Evolutionary conservation across 2,329 filamentous ascomycete species (phyloP).

Genomic region (Epichloe coenophiala): DNA sequence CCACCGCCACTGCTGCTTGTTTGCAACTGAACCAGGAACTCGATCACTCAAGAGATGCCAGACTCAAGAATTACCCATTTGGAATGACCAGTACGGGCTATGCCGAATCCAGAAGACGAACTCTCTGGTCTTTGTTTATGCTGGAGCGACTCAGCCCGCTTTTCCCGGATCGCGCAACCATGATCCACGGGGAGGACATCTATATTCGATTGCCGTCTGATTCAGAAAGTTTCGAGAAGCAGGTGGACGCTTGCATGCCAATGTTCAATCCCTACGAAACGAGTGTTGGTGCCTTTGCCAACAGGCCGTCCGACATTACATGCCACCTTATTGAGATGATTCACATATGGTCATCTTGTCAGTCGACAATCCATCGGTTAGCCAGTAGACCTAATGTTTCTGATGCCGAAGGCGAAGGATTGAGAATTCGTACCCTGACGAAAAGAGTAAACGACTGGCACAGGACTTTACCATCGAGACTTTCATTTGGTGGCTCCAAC

Average conservation of each 20-base stretch:
- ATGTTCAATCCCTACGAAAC: conserved; percentile 41
- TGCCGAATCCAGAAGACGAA: conserved; percentile 54
- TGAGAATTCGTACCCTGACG: conserved; percentile 31
- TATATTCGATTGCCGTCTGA: conserved; percentile 53
- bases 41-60: conserved; percentile 29
- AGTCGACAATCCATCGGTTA: conserved; percentile 39
- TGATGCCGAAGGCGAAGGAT: conserved; percentile 17
- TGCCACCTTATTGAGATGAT: conserved; percentile 49
- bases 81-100: conserved; percentile 43
- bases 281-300: conserved; percentile 9
- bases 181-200: conserved; percentile 50
- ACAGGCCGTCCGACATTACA: conserved; percentile 34
- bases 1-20: conserved; percentile 43
- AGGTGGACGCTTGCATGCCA: conserved; percentile 41
- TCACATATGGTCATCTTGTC: conserved; percentile 51
- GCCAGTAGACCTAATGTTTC: conserved; percentile 15
- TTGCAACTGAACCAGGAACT: conserved; percentile 52
- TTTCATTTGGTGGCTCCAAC: conserved; percentile 42
- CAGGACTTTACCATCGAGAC: conserved; percentile 37
- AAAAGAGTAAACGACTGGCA: conserved; percentile 45
- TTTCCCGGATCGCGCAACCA: conserved; percentile 37
- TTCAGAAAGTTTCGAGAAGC: conserved; percentile 46
- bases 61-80: conserved; percentile 34
- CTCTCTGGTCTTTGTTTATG: conserved; percentile 59
- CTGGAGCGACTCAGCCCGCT: conserved; percentile 54